phyloP scores from a whole-genome alignment of 306 rosid species.

The Cucurbita pepo region DNA sequence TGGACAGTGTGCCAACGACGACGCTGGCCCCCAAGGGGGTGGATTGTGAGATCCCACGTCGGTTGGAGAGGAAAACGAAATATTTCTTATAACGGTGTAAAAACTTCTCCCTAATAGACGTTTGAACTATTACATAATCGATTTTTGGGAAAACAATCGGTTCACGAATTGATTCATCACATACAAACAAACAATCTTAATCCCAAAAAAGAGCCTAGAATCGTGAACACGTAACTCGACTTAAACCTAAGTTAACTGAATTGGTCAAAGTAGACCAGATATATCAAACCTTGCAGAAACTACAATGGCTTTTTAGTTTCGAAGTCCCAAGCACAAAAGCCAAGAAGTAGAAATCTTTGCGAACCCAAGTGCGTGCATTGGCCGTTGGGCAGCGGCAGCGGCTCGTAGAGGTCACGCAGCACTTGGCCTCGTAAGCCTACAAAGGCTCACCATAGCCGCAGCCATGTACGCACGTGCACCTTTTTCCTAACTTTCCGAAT shows the following conservation, averaged over 20 bases:
- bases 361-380: not conserved
- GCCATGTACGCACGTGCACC: not conserved
- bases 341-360: not conserved
- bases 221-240: not conserved
- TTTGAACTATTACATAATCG: too few relatives aligned
- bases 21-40: too few relatives aligned
- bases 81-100: too few relatives aligned
- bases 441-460: not conserved
- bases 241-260: not conserved
- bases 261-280: not conserved
- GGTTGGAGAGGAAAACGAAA: too few relatives aligned
- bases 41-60: too few relatives aligned
- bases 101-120: too few relatives aligned
- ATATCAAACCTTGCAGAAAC: not conserved
- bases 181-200: not conserved
- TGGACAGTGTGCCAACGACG: too few relatives aligned
- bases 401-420: slow-evolving; percentile 4
- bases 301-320: not conserved
- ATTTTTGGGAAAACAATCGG: not conserved
- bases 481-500: not conserved
- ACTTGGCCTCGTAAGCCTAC: not conserved
- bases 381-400: not conserved
- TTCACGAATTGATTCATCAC: not conserved
- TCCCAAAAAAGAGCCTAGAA: not conserved
- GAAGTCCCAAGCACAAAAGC: not conserved